Percentiles rank a stretch among this genome's conserved stretches.
These are phyloP conservation scores for Diaporthe australafricana DNA, from an alignment of 2,329 filamentous ascomycete genomes.

Conservation along the genomic window DNA sequence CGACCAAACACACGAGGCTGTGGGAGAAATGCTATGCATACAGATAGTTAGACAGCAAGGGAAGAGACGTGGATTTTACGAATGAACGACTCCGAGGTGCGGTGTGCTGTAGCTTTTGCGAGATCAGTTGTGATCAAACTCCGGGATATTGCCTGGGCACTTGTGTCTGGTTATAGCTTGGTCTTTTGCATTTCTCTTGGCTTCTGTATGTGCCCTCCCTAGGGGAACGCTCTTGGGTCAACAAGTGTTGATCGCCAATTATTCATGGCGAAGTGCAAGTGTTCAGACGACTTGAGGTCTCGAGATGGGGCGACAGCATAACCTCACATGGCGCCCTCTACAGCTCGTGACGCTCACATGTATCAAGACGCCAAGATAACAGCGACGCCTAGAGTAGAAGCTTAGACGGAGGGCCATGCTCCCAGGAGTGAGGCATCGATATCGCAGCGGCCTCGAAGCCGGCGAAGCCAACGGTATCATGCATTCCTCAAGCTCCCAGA, in stretches of 20 bases:
- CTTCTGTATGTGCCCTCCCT: too few relatives aligned
- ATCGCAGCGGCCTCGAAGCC: too few relatives aligned
- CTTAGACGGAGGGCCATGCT: too few relatives aligned
- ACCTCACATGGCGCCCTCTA: too few relatives aligned
- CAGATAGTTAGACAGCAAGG: slow-evolving; percentile 39
- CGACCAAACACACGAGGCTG: slow-evolving; percentile 29
- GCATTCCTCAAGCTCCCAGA: too few relatives aligned
- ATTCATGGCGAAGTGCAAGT: background rate
- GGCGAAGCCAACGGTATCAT: too few relatives aligned
- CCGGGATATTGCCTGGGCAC: background rate
- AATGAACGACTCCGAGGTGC: slow-evolving; percentile 3
- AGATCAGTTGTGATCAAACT: background rate
- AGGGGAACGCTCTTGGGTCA: background rate
- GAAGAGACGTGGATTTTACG: slow-evolving; percentile 37
- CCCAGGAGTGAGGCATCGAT: too few relatives aligned
- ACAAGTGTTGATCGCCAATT: background rate
- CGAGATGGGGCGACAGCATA: too few relatives aligned
- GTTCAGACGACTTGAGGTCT: background rate
- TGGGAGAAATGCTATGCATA: slow-evolving; percentile 34
- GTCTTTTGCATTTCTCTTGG: background rate
- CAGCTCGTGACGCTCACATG: too few relatives aligned
- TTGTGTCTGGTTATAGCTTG: background rate
- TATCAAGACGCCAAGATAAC: too few relatives aligned
- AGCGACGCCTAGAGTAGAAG: too few relatives aligned
- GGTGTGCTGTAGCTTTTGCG: background rate